Base-by-base conservation (phyloP, 1,284 basidiomycete species). In the Flammula alnicola region DNA sequence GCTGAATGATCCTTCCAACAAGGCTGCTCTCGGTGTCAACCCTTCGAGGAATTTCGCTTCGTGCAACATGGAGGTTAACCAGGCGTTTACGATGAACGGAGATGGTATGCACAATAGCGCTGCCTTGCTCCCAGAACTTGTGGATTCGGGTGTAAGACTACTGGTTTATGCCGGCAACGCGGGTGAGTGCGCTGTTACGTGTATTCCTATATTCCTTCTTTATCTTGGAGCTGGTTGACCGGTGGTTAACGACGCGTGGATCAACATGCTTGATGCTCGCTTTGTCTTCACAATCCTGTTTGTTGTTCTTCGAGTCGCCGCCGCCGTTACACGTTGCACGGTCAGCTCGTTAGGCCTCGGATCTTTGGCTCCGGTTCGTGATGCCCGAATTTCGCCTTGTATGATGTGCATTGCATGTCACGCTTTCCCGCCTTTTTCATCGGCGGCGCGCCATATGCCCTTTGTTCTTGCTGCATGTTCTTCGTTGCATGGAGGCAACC, bases 161-260 rank as follows among this genome's bases (percentile, higher is more conserved):
- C 71, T 95, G 31, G 84, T 93, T 29, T 95, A 94, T 62, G 89
- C 91, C 47, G 92, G 91, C 19, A 87, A 90, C 61, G 85, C 88
- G 27, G 83, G 77, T 77, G 59, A 37, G 71, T 68, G 23, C 14
- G 16, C 25, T 25, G 17, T n/a, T 27, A 19, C 8, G 3, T 33
- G 10, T 71, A 80, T 9, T 82, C 39, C 23, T 14, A 12, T 16
- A 17, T 3, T 38, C 1, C 35, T 36, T 14, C 35, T 31, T 46
- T 33, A 27, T 49, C 7, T 47, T 38, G 29, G 19, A 9, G 16
- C 31, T 14, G 32, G 1, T 16, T 25, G n/a, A 8, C n/a, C 14
- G 8, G 11, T 51, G 26, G 48, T 37, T 22, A 32, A 26, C 14
- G 17, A 14, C 7, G 19, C 23, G 17, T 39, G 37, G 9, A 25